Conservation (phyloP, 495 filamentous ascomycete genomes). For the Podospora conica region DNA sequence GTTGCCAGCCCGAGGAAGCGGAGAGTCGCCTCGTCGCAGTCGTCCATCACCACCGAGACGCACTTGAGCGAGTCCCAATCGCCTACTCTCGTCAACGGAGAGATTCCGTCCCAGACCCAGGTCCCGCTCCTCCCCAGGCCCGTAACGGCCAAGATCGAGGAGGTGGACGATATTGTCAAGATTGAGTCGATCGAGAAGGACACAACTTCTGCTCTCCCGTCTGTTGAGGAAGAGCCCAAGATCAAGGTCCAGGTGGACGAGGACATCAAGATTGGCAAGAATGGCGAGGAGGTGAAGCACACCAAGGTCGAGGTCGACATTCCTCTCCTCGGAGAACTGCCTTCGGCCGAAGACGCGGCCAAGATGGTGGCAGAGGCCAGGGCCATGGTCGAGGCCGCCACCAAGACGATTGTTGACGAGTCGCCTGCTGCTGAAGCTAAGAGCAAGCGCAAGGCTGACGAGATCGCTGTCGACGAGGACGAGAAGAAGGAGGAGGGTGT, state of each 20-base stretch:
- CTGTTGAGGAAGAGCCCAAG: constrained; percentile 48
- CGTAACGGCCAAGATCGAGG: constrained; percentile 29
- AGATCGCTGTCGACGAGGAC: constrained; percentile 48
- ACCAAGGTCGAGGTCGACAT: constrained; percentile 77
- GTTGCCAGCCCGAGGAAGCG: constrained; percentile 65
- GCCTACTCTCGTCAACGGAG: constrained; percentile 32
- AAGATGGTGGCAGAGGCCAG: constrained; percentile 81
- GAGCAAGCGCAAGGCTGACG: constrained; percentile 78
- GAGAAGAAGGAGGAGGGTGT: constrained; percentile 41
- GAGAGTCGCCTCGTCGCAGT: constrained; percentile 45
- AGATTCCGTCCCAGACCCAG: constrained; percentile 23
- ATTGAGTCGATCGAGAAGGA: constrained; percentile 41
- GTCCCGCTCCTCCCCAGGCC: constrained; percentile 16
- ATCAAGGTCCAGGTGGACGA: constrained; percentile 67
- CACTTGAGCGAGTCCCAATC: constrained; percentile 27
- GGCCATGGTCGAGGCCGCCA: constrained; percentile 82
- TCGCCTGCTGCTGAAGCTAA: constrained; percentile 41
- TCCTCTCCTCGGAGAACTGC: constrained; percentile 55
- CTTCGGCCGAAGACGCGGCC: constrained; percentile 65
- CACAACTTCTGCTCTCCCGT: constrained; percentile 36
- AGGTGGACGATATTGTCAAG: constrained; percentile 29
- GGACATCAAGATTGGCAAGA: constrained; percentile 56
- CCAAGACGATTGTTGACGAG: constrained; percentile 42
- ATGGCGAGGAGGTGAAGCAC: constrained; percentile 58
- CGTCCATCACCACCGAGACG: constrained; percentile 25